Conservation (phyloP, 768 basidiomycete genomes). For the Panus rudis region DNA sequence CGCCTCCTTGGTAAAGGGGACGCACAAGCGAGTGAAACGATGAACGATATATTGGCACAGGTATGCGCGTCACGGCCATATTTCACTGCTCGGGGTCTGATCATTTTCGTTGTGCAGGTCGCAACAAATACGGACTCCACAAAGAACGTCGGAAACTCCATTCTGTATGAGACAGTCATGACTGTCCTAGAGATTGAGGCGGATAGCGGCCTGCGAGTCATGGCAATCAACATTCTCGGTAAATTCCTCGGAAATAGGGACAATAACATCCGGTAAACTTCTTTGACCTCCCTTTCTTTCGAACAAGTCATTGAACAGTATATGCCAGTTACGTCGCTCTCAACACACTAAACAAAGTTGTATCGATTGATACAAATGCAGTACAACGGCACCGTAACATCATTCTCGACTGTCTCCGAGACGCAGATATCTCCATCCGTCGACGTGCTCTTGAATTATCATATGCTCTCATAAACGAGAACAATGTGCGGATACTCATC, state of each 20-base stretch:
- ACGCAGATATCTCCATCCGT: constrained; percentile 97
- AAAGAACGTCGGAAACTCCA: constrained; percentile 98
- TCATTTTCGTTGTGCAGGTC: constrained; percentile 44
- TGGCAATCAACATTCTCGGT: constrained; percentile 99
- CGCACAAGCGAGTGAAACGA: constrained; percentile 81
- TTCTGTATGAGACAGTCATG: constrained; percentile 94
- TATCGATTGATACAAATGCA: constrained; percentile 94
- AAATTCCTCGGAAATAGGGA: constrained; percentile 97
- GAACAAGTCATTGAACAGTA: constrained; percentile 4
- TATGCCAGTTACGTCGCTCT: constrained; percentile 86
- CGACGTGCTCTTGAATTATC: constrained; percentile 94
- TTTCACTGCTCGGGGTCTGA: background rate
- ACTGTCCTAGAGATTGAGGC: constrained; percentile 97
- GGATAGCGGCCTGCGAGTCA: constrained; percentile 89
- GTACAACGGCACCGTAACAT: constrained; percentile 97
- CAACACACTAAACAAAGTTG: constrained; percentile 97
- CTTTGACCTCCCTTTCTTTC: background rate
- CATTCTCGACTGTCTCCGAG: constrained; percentile 98
- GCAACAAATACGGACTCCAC: constrained; percentile 98
- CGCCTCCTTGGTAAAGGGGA: constrained; percentile 85
- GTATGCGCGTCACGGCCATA: constrained; percentile 30
- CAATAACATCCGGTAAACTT: constrained; percentile 89
- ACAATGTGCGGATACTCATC: constrained; percentile 86
- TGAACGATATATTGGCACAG: constrained; percentile 99
- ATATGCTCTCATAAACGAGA: constrained; percentile 94